Evolutionary conservation across 176 grass and related monocot genomes (phyloP), one percentile per base, ranked within the genome.

Genomic region (Dendrocalamus sinicus): DNA sequence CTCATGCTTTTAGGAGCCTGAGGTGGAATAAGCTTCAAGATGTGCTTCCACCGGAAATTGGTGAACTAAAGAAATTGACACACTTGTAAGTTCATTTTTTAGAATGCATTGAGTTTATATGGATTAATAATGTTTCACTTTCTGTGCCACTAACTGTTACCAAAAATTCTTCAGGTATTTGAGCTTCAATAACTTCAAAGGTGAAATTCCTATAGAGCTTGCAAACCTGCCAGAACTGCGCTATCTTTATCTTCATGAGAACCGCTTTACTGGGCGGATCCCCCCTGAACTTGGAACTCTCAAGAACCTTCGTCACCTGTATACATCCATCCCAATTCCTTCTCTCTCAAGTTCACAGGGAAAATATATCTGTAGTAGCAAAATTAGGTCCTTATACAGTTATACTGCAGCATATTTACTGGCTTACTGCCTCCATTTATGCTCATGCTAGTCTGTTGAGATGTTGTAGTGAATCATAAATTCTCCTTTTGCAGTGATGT

Each of bases 21-120:
- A 94, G 97, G 93, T 99, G 97, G 97, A 99, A 99, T 90, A 99
- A 99, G 85, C 91, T 99, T 89, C 96, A 96, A 78, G 90, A 96
- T 78, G 94, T 90, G 58, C 89, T 99, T 81, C 93, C 96, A 1
- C 90, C 94, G 30, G 96, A 96, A 89, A 96, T 99, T 85, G 93
- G 96, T 50, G 94, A 96, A 84, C 37, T 99, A 41, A 96, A 99
- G 85, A 94, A 82, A 90, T 62, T 96, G 28, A 99, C 96, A 66
- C 93, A 96, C 75, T 83, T 99, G 96, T 96, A 91, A 92, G 86
- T 88, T 86, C 22, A 20, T 61, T 48, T 48, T 74, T 69, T 71
- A 11, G 40, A 54, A 54, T 81, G 57, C 64, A 73, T 67, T 67
- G 54, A 67, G 11, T 81, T 68, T 55, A 13, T 82, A 45, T 88